Conservation (phyloP, 2,329 filamentous ascomycete genomes). For the Aspergillus phoenicis region DNA sequence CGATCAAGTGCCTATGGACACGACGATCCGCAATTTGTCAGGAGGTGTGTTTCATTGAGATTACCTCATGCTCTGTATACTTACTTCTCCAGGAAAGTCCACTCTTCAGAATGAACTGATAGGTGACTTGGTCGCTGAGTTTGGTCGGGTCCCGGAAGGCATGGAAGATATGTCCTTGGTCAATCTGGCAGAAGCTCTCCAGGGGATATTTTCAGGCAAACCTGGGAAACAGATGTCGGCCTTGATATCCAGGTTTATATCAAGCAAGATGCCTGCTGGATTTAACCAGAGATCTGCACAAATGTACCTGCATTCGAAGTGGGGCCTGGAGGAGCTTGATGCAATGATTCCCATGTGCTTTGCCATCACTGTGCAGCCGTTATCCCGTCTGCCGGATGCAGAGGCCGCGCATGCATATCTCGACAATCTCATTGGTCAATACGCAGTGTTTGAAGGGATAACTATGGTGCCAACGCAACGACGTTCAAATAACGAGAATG, state of each 20-base stretch:
- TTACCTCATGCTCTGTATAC: background rate
- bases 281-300: constrained; percentile 27
- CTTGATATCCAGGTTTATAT: constrained; percentile 34
- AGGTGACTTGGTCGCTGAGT: constrained; percentile 47
- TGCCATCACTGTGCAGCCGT: constrained; percentile 28
- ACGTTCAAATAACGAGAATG: background rate
- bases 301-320: constrained; percentile 27
- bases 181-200: constrained; percentile 34
- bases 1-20: constrained; percentile 22
- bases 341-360: constrained; percentile 24
- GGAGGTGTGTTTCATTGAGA: constrained; percentile 12
- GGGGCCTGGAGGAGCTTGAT: constrained; percentile 30
- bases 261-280: constrained; percentile 33
- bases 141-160: constrained; percentile 45
- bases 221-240: constrained; percentile 34
- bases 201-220: constrained; percentile 33
- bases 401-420: constrained; percentile 26
- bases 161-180: constrained; percentile 43
- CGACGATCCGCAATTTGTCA: constrained; percentile 38
- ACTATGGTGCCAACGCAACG: constrained; percentile 3
- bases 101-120: constrained; percentile 51
- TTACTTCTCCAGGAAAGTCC: constrained; percentile 37
- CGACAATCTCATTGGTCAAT: constrained; percentile 23
- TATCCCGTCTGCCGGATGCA: constrained; percentile 18
- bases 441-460: constrained; percentile 19